Evolutionary conservation across 2,329 filamentous ascomycete genomes (phyloP).

Genomic region (Sarocladiaceae sp.): DNA sequence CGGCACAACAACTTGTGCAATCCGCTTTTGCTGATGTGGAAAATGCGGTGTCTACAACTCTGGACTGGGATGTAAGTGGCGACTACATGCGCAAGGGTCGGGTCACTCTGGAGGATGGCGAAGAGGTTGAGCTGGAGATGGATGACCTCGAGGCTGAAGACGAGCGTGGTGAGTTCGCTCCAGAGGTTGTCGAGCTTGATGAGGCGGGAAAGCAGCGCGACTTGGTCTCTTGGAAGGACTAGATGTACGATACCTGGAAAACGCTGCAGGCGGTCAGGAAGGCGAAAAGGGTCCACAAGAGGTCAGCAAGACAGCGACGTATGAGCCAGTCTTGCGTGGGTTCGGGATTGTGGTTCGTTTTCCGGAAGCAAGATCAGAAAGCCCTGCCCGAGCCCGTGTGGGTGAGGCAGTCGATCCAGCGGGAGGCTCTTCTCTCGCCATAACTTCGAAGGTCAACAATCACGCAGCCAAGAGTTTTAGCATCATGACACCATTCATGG

Average conservation of each 20-base stretch:
- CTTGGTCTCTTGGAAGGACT: conserved; percentile 44
- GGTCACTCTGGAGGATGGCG: conserved; percentile 49
- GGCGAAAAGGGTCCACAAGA: background rate
- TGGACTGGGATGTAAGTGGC: conserved; percentile 54
- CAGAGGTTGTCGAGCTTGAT: conserved; percentile 49
- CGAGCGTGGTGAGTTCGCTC: conserved; percentile 48
- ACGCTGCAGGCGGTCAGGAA: background rate
- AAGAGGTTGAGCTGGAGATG: conserved; percentile 43
- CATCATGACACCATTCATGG: background rate
- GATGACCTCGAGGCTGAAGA: conserved; percentile 51
- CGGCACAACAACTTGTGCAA: conserved; percentile 39
- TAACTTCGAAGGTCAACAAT: background rate
- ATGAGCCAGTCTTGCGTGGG: background rate
- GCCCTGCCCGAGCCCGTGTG: background rate
- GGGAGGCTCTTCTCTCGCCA: background rate
- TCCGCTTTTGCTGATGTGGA: conserved; percentile 40
- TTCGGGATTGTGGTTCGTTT: background rate
- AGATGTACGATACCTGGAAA: conserved; percentile 13
- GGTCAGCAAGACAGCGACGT: background rate
- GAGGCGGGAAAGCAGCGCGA: conserved; percentile 47
- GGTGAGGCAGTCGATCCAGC: background rate
- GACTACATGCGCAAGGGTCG: conserved; percentile 45
- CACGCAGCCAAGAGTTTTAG: background rate
- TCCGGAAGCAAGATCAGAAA: background rate
- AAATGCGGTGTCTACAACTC: conserved; percentile 26